Evolutionary conservation across 2,329 filamentous ascomycete species (phyloP).

Genomic region (Microcera coccophila): DNA sequence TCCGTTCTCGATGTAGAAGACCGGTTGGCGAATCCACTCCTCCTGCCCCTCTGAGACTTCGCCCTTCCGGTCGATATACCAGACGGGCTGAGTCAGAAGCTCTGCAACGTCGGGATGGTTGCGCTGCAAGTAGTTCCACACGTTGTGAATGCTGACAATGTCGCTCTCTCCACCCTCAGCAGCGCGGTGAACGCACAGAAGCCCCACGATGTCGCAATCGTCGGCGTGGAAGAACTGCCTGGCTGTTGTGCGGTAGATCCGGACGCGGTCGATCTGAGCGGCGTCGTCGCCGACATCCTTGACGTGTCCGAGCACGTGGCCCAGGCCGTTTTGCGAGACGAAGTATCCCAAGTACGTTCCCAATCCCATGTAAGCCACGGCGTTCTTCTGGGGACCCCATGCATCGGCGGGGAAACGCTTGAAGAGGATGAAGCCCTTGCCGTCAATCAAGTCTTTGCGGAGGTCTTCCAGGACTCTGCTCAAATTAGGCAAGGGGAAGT

Average conservation of each 20-base stretch:
- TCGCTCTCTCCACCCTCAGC: slow-evolving; percentile 81
- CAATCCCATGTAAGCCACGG: slow-evolving; percentile 86
- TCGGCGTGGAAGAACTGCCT: slow-evolving; percentile 59
- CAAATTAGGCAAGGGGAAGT: slow-evolving; percentile 44
- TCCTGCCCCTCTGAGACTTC: slow-evolving; percentile 72
- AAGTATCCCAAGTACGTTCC: slow-evolving; percentile 85
- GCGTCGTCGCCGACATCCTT: slow-evolving; percentile 84
- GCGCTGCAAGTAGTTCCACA: slow-evolving; percentile 74
- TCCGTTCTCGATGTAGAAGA: slow-evolving; percentile 73
- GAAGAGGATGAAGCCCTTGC: slow-evolving; percentile 87
- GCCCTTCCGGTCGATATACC: slow-evolving; percentile 92
- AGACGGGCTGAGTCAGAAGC: slow-evolving; percentile 70
- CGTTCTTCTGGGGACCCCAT: slow-evolving; percentile 78
- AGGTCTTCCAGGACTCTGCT: slow-evolving; percentile 33
- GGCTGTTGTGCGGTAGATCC: slow-evolving; percentile 86
- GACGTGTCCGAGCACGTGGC: slow-evolving; percentile 84
- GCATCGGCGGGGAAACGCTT: slow-evolving; percentile 73
- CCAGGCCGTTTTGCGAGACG: slow-evolving; percentile 77
- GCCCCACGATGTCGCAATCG: slow-evolving; percentile 75
- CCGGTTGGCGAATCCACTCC: slow-evolving; percentile 65
- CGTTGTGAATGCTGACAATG: slow-evolving; percentile 70
- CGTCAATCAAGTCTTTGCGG: slow-evolving; percentile 57
- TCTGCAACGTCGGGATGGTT: slow-evolving; percentile 76
- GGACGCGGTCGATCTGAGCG: slow-evolving; percentile 76
- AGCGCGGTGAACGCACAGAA: slow-evolving; percentile 75